These are phyloP conservation scores for Amanita molliuscula DNA, from an alignment of 768 basidiomycete species.

Conservation along the genomic window DNA sequence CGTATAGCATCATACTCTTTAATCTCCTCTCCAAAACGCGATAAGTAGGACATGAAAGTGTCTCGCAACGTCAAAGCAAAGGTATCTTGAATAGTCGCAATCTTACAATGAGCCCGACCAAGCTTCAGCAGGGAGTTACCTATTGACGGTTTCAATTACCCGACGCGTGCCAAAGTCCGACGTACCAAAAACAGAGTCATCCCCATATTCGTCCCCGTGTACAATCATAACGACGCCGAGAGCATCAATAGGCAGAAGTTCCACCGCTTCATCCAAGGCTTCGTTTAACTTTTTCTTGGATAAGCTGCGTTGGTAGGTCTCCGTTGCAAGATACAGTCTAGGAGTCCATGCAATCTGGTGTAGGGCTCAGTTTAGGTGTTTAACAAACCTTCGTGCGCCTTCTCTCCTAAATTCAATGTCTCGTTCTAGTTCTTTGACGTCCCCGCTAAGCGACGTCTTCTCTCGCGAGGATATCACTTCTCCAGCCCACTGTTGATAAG, in stretches of 20 bases:
- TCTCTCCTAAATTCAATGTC: conserved; percentile 76
- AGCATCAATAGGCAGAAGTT: conserved; percentile 66
- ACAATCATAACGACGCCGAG: conserved; percentile 81
- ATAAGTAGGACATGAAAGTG: conserved; percentile 59
- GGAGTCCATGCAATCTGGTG: neutral
- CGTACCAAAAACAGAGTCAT: conserved; percentile 63
- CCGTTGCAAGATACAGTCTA: conserved; percentile 66
- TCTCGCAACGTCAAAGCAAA: conserved; percentile 66
- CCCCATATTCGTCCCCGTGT: conserved; percentile 75
- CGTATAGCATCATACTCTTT: conserved; percentile 73
- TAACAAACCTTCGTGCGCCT: conserved; percentile 59
- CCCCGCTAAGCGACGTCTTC: conserved; percentile 68
- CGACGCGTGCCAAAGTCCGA: neutral
- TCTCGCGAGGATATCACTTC: conserved; percentile 82
- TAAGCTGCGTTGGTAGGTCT: conserved; percentile 58
- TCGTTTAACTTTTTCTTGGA: conserved; percentile 69
- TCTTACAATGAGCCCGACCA: conserved; percentile 77
- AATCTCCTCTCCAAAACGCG: conserved; percentile 59
- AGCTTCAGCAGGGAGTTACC: conserved; percentile 65
- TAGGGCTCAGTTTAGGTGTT: neutral
- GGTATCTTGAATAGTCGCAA: conserved; percentile 78
- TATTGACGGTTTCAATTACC: conserved; percentile 15
- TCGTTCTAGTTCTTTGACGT: conserved; percentile 71
- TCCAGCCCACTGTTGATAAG: conserved; percentile 62
- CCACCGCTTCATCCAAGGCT: conserved; percentile 52